phyloP scores from a whole-genome alignment of 805 yeast genomes.

The Debaryomyces maramus region DNA sequence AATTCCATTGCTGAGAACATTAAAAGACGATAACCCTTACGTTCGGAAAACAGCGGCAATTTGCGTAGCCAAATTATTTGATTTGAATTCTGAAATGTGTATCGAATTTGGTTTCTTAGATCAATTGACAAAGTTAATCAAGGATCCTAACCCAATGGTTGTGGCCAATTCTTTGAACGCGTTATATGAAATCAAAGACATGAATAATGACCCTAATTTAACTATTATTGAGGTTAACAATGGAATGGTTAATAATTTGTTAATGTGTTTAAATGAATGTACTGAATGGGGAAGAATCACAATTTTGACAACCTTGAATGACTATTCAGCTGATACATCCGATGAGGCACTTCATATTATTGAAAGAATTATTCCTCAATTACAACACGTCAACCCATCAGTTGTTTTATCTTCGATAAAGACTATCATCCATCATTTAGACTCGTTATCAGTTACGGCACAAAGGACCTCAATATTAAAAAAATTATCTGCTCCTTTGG shows the following conservation, averaged over 20 bases:
- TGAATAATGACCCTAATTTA: constrained; percentile 51
- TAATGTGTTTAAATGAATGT: constrained; percentile 90
- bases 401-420: constrained; percentile 87
- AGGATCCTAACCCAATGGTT: constrained; percentile 94
- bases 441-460: constrained; percentile 43
- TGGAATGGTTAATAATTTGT: constrained; percentile 56
- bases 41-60: constrained; percentile 97
- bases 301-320: constrained; percentile 76
- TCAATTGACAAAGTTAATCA: constrained; percentile 62
- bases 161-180: constrained; percentile 92
- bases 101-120: constrained; percentile 84
- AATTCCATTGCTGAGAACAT: constrained; percentile 79
- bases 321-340: constrained; percentile 55
- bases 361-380: constrained; percentile 89
- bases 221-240: constrained; percentile 38
- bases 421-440: constrained; percentile 70
- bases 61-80: constrained; percentile 93
- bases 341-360: constrained; percentile 81
- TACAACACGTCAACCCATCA: constrained; percentile 95
- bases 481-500: constrained; percentile 81
- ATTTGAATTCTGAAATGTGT: constrained; percentile 76
- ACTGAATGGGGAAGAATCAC: constrained; percentile 99
- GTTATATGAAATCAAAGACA: constrained; percentile 75
- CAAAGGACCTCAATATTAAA: constrained; percentile 50
- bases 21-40: constrained; percentile 92